These are phyloP conservation scores for Paralagenidium karlingii DNA, from an alignment of 352 stramenopile species.

Conservation along the genomic window DNA sequence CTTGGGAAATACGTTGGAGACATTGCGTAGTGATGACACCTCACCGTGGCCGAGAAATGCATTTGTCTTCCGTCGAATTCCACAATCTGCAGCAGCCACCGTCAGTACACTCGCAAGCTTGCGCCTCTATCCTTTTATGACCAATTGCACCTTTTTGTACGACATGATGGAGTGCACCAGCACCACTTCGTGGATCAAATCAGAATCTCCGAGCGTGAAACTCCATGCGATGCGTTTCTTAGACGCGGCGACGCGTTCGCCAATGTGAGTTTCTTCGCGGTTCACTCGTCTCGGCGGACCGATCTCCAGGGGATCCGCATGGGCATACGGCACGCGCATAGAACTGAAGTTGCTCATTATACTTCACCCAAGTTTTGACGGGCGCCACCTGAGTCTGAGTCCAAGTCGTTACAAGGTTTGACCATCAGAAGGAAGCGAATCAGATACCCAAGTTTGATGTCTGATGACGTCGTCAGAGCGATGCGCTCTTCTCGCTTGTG, in stretches of 20 bases:
- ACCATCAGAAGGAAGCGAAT: too few species aligned
- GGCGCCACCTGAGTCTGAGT: too few species aligned
- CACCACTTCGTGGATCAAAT: conserved; percentile 61
- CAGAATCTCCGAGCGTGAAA: conserved; percentile 65
- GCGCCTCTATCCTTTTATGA: background rate
- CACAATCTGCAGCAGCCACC: conserved; percentile 39
- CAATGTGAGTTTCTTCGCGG: conserved; percentile 66
- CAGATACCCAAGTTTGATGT: too few species aligned
- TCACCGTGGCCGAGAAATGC: conserved; percentile 67
- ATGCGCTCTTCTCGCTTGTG: too few species aligned
- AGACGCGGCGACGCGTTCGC: conserved; percentile 61
- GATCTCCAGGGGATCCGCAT: conserved; percentile 43
- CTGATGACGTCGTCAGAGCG: too few species aligned
- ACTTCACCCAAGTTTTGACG: too few species aligned
- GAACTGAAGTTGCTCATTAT: too few species aligned
- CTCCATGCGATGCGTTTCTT: conserved; percentile 79
- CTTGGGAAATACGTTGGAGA: background rate
- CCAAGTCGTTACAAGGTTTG: too few species aligned
- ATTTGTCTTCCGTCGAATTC: conserved; percentile 72
- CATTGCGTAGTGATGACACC: background rate
- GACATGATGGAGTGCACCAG: conserved; percentile 75
- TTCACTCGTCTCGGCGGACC: conserved; percentile 57
- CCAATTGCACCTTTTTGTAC: conserved; percentile 56
- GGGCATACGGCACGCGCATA: too few species aligned
- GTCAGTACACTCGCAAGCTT: background rate